A percentile compares a stretch with the other conserved stretches of the same genome.
Evolutionary conservation across 2,329 filamentous ascomycete genomes (phyloP).

Genomic region (Ophiosphaerella narmari): DNA sequence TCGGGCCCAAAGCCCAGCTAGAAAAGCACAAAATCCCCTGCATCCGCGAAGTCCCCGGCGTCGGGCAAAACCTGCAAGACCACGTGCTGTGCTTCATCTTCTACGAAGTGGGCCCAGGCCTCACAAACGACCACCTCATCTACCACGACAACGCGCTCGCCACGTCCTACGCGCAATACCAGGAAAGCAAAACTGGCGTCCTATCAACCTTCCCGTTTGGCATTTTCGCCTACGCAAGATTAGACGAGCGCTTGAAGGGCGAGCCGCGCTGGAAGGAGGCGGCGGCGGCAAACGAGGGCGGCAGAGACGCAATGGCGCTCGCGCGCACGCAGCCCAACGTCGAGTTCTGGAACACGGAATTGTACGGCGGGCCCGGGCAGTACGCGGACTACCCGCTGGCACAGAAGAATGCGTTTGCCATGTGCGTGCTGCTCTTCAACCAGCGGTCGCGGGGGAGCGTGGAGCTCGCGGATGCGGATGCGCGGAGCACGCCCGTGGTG

Average conservation of each 20-base stretch:
- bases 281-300: too few relatives aligned
- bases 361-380: slow-evolving; percentile 65
- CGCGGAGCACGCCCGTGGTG: slow-evolving; percentile 59
- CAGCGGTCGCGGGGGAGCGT: slow-evolving; percentile 63
- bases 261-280: too few relatives aligned
- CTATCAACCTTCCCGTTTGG: slow-evolving; percentile 68
- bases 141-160: slow-evolving; percentile 59
- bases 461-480: slow-evolving; percentile 54
- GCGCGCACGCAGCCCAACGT: slow-evolving; percentile 62
- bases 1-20: slow-evolving; percentile 62
- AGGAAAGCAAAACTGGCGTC: slow-evolving; percentile 62
- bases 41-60: slow-evolving; percentile 61
- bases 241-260: slow-evolving; percentile 63
- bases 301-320: slow-evolving; percentile 67
- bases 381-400: slow-evolving; percentile 59
- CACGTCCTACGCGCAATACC: slow-evolving; percentile 60
- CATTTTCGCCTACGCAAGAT: slow-evolving; percentile 64
- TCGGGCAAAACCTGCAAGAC: slow-evolving; percentile 68
- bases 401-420: slow-evolving; percentile 60
- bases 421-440: slow-evolving; percentile 63
- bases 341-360: slow-evolving; percentile 67
- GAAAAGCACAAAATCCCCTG: slow-evolving; percentile 57
- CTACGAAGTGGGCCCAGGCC: slow-evolving; percentile 64
- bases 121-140: slow-evolving; percentile 61
- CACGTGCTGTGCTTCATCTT: slow-evolving; percentile 63